Conservation (phyloP, 2,329 filamentous ascomycete species). For the Catunica adiposa region DNA sequence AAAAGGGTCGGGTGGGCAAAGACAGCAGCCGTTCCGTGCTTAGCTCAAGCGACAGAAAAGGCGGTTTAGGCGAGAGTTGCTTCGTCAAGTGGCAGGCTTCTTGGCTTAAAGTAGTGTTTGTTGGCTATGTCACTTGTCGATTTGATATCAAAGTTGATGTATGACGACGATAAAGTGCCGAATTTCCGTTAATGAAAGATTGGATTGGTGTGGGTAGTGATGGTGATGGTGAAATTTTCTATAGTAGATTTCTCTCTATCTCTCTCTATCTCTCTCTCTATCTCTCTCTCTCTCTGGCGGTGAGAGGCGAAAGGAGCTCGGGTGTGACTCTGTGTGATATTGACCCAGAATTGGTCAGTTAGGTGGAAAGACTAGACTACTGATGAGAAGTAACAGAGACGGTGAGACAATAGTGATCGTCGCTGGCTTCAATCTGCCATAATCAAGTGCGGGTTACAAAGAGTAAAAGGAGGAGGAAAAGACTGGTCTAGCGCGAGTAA, state of each 20-base stretch:
- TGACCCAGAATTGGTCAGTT: not conserved
- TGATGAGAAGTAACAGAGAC: not conserved
- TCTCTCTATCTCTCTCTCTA: not conserved
- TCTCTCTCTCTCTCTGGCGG: not conserved
- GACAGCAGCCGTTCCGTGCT: not conserved
- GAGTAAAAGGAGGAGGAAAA: no score
- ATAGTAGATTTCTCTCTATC: not conserved
- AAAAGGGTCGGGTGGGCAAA: not conserved
- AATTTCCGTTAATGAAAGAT: not conserved
- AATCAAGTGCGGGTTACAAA: no score
- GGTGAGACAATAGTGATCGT: not conserved
- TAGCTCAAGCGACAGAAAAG: not conserved
- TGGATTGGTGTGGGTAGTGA: not conserved
- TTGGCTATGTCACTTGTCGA: not conserved
- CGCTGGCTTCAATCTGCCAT: not conserved
- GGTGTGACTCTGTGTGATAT: not conserved
- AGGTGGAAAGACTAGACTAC: not conserved
- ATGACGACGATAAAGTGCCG: not conserved
- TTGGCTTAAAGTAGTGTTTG: not conserved
- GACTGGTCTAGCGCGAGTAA: no score
- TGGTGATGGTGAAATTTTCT: not conserved
- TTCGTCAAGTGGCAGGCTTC: not conserved
- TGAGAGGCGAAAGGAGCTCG: not conserved
- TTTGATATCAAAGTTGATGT: not conserved
- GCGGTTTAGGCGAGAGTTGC: not conserved